Evolutionary conservation across 2,329 filamentous ascomycete genomes (phyloP), one percentile per base, ranked within the genome.

Genomic region (Fusarium fujikuroi): DNA sequence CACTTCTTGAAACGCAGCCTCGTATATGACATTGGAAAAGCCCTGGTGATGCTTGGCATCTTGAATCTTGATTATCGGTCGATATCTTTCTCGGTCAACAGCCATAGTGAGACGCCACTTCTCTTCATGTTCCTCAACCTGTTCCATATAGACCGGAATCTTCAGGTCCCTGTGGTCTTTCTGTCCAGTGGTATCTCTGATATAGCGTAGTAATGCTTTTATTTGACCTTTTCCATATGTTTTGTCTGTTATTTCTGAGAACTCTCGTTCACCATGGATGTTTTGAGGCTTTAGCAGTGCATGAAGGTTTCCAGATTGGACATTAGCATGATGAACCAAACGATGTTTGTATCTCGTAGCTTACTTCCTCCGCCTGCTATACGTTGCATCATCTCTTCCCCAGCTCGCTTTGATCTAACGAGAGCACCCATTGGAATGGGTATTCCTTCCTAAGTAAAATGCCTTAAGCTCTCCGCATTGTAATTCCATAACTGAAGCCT

Each of bases 81-180:
- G 76, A 56, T 76, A 81, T 19, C 76, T 78, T n/a, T 84, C 81
- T 8, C 85, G 83, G 49, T 87, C 84, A 42, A 87, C 79, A 0
- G 81, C 81, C 53, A 87, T 78, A 11, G 81, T 79, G 1, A 87
- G 56, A 60, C 84, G 84, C 79, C 81, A 87, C 56, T 81, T 77
- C 4, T 81, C 69, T 1, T 78, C 77, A 21, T 77, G 69, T 11
- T 78, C 43, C 1, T 82, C 54, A 0, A 70, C 43, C 72, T 85
- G 79, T 34, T 81, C 77, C 23, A 86, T 78, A 60, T 83, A 83
- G 0, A 86, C 57, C 23, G 81, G 79, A 0, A 78, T 77, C 7
- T 19, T 54, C 23, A 54, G 25, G 8, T 54, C 23, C 36, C 19
- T 40, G 10, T 54, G 34, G 10, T 54, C 34, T 28, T 28, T 39